Conservation (phyloP, 2,329 filamentous ascomycete species). For the Fusarium subtropicale region DNA sequence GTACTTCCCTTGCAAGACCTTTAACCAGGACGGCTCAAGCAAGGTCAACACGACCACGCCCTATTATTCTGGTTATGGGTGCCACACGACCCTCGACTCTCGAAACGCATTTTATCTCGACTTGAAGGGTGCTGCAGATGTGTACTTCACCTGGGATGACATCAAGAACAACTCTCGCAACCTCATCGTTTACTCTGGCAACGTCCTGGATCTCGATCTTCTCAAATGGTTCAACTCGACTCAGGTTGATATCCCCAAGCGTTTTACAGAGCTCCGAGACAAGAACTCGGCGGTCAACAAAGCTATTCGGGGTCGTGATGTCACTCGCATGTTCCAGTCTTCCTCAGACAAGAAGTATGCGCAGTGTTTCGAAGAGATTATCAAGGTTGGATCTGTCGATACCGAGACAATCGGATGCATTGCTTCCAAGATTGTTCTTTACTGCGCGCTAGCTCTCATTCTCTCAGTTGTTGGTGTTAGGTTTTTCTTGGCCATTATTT, state of each 20-base stretch:
- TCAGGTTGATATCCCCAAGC: constrained; percentile 79
- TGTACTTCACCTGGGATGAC: constrained; percentile 97
- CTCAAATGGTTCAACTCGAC: constrained; percentile 89
- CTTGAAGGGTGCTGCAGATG: constrained; percentile 79
- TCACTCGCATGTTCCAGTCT: constrained; percentile 88
- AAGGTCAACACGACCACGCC: constrained; percentile 78
- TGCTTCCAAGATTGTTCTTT: constrained; percentile 95
- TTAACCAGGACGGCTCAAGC: constrained; percentile 92
- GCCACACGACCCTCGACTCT: constrained; percentile 79
- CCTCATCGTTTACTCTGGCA: constrained; percentile 92
- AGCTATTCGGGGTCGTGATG: constrained; percentile 82
- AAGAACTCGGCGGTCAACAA: constrained; percentile 69
- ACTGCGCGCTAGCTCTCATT: constrained; percentile 92
- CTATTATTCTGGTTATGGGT: constrained; percentile 87
- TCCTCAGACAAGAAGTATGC: constrained; percentile 82
- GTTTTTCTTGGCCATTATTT: constrained; percentile 88
- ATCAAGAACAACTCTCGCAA: constrained; percentile 90
- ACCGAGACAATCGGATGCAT: constrained; percentile 98
- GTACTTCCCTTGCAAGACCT: constrained; percentile 95
- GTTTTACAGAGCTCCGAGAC: constrained; percentile 83
- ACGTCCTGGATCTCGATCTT: constrained; percentile 89
- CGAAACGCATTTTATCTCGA: constrained; percentile 80
- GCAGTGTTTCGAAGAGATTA: constrained; percentile 90
- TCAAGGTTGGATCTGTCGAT: constrained; percentile 95
- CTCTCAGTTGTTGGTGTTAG: constrained; percentile 87